Conservation (phyloP, 768 basidiomycete genomes). For the Pisolithus microcarpus region DNA sequence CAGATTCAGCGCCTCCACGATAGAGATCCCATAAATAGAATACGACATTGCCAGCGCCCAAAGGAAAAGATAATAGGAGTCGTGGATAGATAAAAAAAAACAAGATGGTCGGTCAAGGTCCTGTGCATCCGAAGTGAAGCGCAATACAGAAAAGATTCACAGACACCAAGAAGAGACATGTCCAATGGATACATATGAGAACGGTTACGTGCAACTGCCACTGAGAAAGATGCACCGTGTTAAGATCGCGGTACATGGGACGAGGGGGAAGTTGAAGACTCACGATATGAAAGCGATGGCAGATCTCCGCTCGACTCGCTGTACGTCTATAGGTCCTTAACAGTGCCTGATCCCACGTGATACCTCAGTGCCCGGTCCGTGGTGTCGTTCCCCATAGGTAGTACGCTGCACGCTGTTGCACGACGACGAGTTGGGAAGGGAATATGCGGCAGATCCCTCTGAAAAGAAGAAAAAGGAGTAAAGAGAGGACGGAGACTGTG, state of each 20-base stretch:
- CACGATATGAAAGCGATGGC: background rate
- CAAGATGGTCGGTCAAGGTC: too few relatives aligned
- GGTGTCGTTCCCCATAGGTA: constrained; percentile 50
- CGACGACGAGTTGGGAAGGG: constrained; percentile 48
- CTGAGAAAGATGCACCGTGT: too few relatives aligned
- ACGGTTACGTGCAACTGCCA: too few relatives aligned
- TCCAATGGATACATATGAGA: too few relatives aligned
- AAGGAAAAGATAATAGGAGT: too few relatives aligned
- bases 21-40: too few relatives aligned
- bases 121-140: too few relatives aligned
- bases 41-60: too few relatives aligned
- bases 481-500: constrained; percentile 35
- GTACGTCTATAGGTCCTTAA: constrained; percentile 19
- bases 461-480: constrained; percentile 39
- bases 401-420: constrained; percentile 49
- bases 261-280: background rate
- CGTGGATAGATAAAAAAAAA: too few relatives aligned
- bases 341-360: constrained; percentile 17
- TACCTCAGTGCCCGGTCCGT: constrained; percentile 19
- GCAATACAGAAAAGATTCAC: too few relatives aligned
- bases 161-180: too few relatives aligned
- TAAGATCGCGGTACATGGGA: background rate
- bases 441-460: constrained; percentile 50
- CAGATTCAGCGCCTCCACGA: too few relatives aligned
- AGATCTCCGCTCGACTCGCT: background rate